These are phyloP conservation scores for Arabidopsis hybrid DNA, from an alignment of 441 rosid genomes.

Conservation along the genomic window DNA sequence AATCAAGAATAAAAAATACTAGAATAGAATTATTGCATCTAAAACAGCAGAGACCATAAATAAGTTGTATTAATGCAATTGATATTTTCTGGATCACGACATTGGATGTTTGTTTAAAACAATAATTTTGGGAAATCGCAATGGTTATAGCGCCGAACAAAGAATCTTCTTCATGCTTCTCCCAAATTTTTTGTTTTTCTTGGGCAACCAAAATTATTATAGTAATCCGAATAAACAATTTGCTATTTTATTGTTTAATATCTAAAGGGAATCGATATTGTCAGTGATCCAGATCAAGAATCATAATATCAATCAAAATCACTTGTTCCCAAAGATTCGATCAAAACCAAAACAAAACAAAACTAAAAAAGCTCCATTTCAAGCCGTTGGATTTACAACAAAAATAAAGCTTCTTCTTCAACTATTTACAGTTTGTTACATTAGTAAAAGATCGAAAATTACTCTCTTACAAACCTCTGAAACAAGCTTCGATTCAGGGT, in stretches of 20 bases:
- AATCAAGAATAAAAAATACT: neutral
- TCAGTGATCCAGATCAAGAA: constrained; percentile 48
- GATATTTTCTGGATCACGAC: constrained; percentile 26
- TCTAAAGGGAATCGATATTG: constrained; percentile 15
- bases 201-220: constrained; percentile 18
- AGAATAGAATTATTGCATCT: neutral
- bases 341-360: neutral
- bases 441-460: constrained; percentile 17
- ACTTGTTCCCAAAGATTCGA: constrained; percentile 46
- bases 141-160: constrained; percentile 38
- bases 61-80: constrained; percentile 5
- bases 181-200: constrained; percentile 29
- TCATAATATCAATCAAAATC: constrained; percentile 40
- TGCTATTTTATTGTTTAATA: neutral
- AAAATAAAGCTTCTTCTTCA: constrained; percentile 8
- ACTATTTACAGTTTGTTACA: constrained; percentile 38
- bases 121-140: constrained; percentile 28
- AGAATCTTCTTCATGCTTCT: constrained; percentile 46
- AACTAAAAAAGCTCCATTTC: constrained; percentile 13
- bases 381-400: constrained; percentile 36
- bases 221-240: constrained; percentile 24
- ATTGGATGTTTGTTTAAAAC: constrained; percentile 26
- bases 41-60: constrained; percentile 21
- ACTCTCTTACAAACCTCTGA: constrained; percentile 41
- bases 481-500: constrained; percentile 43